Percentiles rank a stretch among this genome's conserved stretches.
These are phyloP conservation scores for Powellomyces hirtus DNA, from an alignment of 192 early-diverging fungal genomes.

Conservation along the genomic window DNA sequence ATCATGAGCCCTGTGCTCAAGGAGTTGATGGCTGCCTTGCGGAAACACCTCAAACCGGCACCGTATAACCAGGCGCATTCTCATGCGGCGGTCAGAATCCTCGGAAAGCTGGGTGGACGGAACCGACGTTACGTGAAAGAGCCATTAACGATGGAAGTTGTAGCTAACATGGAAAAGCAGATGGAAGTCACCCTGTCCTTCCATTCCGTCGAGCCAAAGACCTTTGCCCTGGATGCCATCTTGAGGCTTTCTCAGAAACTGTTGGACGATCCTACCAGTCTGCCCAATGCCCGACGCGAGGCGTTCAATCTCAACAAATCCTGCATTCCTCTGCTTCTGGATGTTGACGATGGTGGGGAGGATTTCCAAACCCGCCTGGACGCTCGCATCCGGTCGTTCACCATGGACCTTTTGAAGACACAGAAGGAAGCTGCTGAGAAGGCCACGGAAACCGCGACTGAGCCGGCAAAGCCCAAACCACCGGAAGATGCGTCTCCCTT, in stretches of 20 bases:
- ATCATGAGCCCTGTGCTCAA: constrained; percentile 91
- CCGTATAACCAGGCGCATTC: constrained; percentile 84
- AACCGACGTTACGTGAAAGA: constrained; percentile 85
- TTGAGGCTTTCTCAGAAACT: constrained; percentile 53
- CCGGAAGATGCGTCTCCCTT: constrained; percentile 24
- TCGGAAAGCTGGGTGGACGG: constrained; percentile 97
- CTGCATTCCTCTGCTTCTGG: constrained; percentile 65
- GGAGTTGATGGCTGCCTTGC: constrained; percentile 91
- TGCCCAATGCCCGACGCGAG: constrained; percentile 22
- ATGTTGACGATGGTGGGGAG: constrained; percentile 56
- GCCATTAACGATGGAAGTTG: constrained; percentile 44
- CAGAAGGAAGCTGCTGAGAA: background rate
- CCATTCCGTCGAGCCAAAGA: constrained; percentile 41
- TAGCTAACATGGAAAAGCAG: constrained; percentile 47
- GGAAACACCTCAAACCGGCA: constrained; percentile 84
- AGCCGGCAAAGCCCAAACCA: constrained; percentile 5
- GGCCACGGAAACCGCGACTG: background rate
- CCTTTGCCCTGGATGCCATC: constrained; percentile 58
- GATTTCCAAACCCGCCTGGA: background rate
- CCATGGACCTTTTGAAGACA: background rate
- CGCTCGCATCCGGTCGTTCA: background rate
- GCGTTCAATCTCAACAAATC: constrained; percentile 68
- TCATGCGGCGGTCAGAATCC: constrained; percentile 82
- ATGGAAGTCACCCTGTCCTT: constrained; percentile 64
- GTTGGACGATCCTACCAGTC: constrained; percentile 47